phyloP scores from a whole-genome alignment of 1,284 basidiomycete species.

The Ustanciosporium gigantosporum region DNA sequence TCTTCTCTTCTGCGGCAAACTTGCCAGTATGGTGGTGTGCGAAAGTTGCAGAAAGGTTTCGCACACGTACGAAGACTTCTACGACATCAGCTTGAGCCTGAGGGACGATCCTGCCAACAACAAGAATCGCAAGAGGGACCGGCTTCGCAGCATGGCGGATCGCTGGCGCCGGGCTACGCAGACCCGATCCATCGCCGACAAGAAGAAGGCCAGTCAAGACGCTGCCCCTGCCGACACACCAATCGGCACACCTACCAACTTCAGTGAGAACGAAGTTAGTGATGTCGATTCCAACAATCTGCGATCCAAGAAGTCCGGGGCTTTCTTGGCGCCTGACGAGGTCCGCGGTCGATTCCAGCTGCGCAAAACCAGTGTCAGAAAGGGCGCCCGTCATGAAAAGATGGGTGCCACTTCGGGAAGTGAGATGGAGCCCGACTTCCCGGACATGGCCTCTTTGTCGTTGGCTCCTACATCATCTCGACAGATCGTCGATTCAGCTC shows the following conservation, averaged over 20 bases:
- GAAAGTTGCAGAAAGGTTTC: conserved; percentile 86
- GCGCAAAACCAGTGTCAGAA: conserved; percentile 24
- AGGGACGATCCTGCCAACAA: conserved; percentile 20
- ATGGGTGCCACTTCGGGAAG: conserved; percentile 34
- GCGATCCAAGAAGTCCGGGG: conserved; percentile 61
- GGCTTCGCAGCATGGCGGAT: conserved; percentile 42
- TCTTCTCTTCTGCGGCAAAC: conserved; percentile 82
- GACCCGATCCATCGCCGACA: conserved; percentile 21
- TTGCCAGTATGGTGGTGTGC: conserved; percentile 87
- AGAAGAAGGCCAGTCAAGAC: conserved; percentile 1
- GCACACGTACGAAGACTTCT: conserved; percentile 88
- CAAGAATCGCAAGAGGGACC: conserved; percentile 36
- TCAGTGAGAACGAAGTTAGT: conserved; percentile 59
- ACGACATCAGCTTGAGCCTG: conserved; percentile 84
- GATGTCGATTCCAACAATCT: conserved; percentile 69
- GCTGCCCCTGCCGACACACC: conserved; percentile 14
- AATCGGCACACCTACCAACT: conserved; percentile 25
- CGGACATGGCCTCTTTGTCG: conserved; percentile 41
- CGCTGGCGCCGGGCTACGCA: conserved; percentile 37
- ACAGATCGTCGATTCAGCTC: conserved; percentile 20
- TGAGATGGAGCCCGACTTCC: conserved; percentile 44
- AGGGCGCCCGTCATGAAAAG: conserved; percentile 28
- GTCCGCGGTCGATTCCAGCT: conserved; percentile 26
- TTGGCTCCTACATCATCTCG: conserved; percentile 19
- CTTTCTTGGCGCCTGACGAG: conserved; percentile 41